Percentiles rank a stretch among this genome's conserved stretches.
These are phyloP conservation scores for Neurospora sp. DNA, from an alignment of 495 filamentous ascomycete genomes.

Conservation along the genomic window DNA sequence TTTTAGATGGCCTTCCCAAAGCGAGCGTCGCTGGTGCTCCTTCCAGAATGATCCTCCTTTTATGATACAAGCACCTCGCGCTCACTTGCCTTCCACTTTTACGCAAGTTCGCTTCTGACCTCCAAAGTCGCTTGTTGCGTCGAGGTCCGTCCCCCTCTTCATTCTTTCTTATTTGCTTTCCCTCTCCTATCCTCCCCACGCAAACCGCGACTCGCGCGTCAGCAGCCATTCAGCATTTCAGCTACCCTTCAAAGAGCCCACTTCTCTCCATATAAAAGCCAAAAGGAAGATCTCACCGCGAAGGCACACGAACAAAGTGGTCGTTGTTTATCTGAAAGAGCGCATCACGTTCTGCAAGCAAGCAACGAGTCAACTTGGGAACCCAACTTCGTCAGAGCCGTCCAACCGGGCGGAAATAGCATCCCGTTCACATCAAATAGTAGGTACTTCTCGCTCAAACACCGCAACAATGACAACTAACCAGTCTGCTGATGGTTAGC, in stretches of 20 bases:
- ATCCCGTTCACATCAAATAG: neutral
- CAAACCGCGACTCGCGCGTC: too few species aligned
- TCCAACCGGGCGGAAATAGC: neutral
- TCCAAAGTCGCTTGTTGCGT: neutral
- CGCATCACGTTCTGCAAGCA: neutral
- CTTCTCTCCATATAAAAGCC: neutral
- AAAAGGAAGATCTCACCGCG: neutral
- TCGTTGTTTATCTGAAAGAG: neutral
- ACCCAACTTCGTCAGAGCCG: neutral
- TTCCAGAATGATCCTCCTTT: rapidly evolving
- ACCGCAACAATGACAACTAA: neutral
- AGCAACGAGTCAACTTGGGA: neutral
- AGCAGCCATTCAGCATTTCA: neutral
- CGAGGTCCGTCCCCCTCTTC: neutral
- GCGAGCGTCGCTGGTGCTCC: neutral
- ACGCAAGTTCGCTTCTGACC: neutral
- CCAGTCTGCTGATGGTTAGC: neutral
- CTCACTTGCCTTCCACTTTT: neutral
- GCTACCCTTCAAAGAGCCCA: neutral
- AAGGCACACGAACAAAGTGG: neutral
- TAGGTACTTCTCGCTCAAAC: neutral
- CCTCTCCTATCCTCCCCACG: too few species aligned
- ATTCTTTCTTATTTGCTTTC: neutral
- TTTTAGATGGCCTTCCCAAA: neutral
- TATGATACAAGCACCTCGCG: neutral